Base-by-base conservation (phyloP, 345 rosid genomes). In the Geranium brycei region DNA sequence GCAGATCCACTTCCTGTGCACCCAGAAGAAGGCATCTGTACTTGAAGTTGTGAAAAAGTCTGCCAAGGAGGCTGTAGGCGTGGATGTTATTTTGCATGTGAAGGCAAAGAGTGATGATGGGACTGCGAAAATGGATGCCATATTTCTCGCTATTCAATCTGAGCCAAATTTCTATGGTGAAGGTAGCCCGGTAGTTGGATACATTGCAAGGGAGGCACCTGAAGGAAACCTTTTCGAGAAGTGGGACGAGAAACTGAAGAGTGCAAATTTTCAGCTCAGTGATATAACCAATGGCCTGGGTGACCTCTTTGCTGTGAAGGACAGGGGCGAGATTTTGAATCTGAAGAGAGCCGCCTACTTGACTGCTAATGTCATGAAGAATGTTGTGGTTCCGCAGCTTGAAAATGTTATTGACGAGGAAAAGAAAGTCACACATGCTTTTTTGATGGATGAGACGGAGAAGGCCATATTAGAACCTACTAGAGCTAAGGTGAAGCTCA, bases 391-490 rank as follows among this genome's bases (percentile, higher is more conserved):
- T 66, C 97, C 97, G 7, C 87, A 79, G 72, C 86, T 92, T 64
- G 99, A 90, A 77, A 80, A 79, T 68, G 88, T 86, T 30, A 92
- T 92, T 68, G 97, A 92, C 60, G 99, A 90, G 73, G 97, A 89
- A 80, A 86, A 82, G 81, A 89, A 80, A 62, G 83, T 90, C 58
- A 76, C 84, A 23, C 99, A 92, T 78, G 83, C 98, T 66, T 62
- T 73, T 5, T 72, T 92, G 81, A 92, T 92, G 99, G 96, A 85
- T 72, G 83, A 87, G 62, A 78, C 97, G 0, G 91, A 92, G 83
- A 89, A 89, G 79, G 80, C 95, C 2, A 86, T 92, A 70, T 56
- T 87, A 64, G 91, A 89, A 70, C 97, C 99, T 38, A 68, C 93
- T 38, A 85, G 76, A 71, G 88, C 88, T 65, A 78, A 82, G 71